Base-by-base conservation (phyloP, 169 alveolate genomes). In the Condylostoma magnum region DNA sequence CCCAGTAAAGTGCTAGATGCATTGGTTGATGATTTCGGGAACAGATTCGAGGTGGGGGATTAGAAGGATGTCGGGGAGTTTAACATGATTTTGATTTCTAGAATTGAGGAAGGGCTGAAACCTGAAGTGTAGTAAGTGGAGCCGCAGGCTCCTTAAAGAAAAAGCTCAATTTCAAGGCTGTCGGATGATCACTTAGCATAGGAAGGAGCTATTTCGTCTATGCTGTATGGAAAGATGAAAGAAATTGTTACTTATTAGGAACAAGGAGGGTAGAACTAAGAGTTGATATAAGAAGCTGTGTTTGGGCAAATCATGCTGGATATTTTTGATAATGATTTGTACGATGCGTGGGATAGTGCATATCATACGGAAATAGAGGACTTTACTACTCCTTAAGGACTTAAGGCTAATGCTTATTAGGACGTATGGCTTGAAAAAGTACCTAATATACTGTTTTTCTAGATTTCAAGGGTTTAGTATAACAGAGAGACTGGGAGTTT, bases 381-480 rank as follows among this genome's bases (percentile, higher is more conserved):
- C 68, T 60, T 30, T 37, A 27, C 6, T 38, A 54, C 78, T 38
- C 41, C 22, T 1, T 8, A 67, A 72, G 15, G 3, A 47, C 34
- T 33, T 18, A 4, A 66, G 12, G 10, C 2, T 50, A 65, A 22
- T 54, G 76, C 55, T 34, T 50, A 5, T 0, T 33, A 71, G 38
- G 76, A 74, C 56, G 55, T 70, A n/a, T 83, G 84, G 84, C 69
- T 76, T 18, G 37, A 50, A 10, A n/a, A 72, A 1, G 41, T 55
- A 1, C 90, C 90, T 12, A 31, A 66, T 47, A 67, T 77, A 2
- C 70, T 83, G 18, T 53, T 66, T 27, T 83, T 83, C 53, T 55
- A 57, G 0, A 20, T 83, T 0, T 41, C 48, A 36, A 70, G 90
- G 52, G 86, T 77, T 0, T 20, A 34, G 2, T 83, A 77, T 48